phyloP scores from a whole-genome alignment of 352 stramenopile genomes.

The Globisporangium nunn region DNA sequence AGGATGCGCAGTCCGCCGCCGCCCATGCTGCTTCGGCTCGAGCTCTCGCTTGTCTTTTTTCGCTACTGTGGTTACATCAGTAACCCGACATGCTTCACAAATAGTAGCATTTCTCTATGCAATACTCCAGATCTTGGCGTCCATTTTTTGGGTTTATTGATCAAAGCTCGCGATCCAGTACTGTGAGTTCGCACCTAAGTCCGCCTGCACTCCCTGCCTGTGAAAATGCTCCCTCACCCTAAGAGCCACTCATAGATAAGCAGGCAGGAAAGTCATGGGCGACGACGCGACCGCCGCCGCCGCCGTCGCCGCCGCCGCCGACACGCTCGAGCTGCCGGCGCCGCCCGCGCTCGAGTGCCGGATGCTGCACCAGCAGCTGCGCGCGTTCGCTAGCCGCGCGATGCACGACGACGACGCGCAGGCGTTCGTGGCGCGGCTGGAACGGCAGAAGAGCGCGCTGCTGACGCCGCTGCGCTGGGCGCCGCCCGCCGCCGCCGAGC shows the following conservation, averaged over 20 bases:
- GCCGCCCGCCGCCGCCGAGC: constrained; percentile 33
- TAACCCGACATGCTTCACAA: too few species aligned
- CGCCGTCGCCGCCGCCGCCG: background rate
- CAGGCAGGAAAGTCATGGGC: background rate
- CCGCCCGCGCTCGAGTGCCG: constrained; percentile 62
- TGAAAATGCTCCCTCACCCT: background rate
- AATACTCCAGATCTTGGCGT: too few species aligned
- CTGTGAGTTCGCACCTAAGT: too few species aligned
- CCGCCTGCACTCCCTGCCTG: too few species aligned
- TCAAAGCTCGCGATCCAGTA: too few species aligned
- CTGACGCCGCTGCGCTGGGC: constrained; percentile 32
- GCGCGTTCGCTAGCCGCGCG: constrained; percentile 50
- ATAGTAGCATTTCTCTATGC: too few species aligned
- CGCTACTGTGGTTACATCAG: too few species aligned
- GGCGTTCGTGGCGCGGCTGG: constrained; percentile 47
- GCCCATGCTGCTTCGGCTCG: constrained; percentile 25
- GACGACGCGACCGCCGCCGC: background rate
- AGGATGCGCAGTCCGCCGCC: constrained; percentile 60
- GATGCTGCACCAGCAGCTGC: constrained; percentile 65
- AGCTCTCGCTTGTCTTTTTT: background rate
- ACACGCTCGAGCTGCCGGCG: constrained; percentile 33
- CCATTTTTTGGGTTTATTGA: too few species aligned
- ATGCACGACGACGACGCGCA: constrained; percentile 59
- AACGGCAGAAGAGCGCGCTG: constrained; percentile 32
- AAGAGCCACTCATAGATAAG: background rate